These are phyloP conservation scores for Adansonia gregorii DNA, from an alignment of 441 rosid species.

Conservation along the genomic window DNA sequence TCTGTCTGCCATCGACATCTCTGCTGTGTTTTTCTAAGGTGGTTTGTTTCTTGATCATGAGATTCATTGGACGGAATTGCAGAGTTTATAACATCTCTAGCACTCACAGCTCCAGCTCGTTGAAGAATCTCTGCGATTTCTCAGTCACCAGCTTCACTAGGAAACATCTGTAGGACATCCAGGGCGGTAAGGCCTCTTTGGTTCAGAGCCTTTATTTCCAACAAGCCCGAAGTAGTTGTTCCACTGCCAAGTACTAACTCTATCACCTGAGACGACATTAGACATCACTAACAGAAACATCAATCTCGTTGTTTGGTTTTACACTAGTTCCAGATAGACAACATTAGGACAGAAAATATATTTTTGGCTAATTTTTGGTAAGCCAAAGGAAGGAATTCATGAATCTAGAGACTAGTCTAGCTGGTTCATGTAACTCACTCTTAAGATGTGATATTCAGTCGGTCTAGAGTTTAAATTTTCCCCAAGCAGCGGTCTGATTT, in stretches of 20 bases:
- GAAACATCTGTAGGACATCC: slow-evolving; percentile 18
- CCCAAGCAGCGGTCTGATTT: not conserved
- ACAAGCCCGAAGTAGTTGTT: not conserved
- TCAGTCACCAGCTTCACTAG: slow-evolving; percentile 24
- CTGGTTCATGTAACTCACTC: too few relatives aligned
- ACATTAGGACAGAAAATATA: not conserved
- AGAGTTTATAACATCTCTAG: not conserved
- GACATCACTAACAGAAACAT: not conserved
- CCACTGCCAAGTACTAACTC: slow-evolving; percentile 1
- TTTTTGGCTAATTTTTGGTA: too few relatives aligned
- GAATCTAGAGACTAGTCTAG: too few relatives aligned
- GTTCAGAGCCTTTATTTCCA: slow-evolving; percentile 19
- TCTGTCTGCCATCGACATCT: not conserved
- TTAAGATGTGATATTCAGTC: too few relatives aligned
- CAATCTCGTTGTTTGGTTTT: not conserved
- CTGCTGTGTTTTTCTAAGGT: not conserved
- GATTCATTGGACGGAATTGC: not conserved
- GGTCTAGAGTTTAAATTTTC: too few relatives aligned
- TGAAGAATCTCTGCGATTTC: slow-evolving; percentile 18
- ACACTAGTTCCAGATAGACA: not conserved
- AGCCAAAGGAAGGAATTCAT: too few relatives aligned
- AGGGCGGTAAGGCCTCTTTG: slow-evolving; percentile 20
- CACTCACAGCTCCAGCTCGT: slow-evolving; percentile 2
- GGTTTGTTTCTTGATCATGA: not conserved
- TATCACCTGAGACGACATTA: slow-evolving; percentile 16